Evolutionary conservation across 352 stramenopile species (phyloP), one percentile per base, ranked within the genome.

Genomic region (Lagenidium giganteum): DNA sequence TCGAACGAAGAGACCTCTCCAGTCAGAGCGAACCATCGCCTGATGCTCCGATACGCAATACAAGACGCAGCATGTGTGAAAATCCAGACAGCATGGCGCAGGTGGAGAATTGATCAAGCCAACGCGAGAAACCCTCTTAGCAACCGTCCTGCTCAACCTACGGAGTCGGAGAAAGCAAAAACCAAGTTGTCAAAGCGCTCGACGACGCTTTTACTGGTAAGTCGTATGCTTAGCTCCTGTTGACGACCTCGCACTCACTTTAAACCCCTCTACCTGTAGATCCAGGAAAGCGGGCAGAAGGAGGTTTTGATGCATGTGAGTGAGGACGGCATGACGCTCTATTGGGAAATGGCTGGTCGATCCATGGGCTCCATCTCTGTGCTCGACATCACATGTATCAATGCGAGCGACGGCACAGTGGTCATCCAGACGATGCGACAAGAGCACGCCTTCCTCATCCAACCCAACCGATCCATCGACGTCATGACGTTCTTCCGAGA

Each of bases 401-500:
- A 51, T 25, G 40, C 49, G 2, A 22, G 26, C 23, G 34, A 44
- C 18, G 49, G 49, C 36, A 31, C 22, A 9, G 43, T 57, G 17
- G 12, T 51, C 16, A 57, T 57, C n/a, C 41, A 57, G 26, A 46
- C 49, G 12, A 29, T 26, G 7, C 13, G 17, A 8, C 21, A 29
- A 25, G 23, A 36, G 7, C 20, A 30, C n/a, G 21, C 18, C 4
- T 58, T 58, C 33, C 20, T 26, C 16, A 41, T 58, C 11, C 42
- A 29, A 14, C 5, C 30, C 0, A 25, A 48, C 3, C 21, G 43
- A 34, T 31, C 42, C 3, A 47, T 20, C 24, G 28, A 40, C 4
- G 36, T 46, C 12, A 58, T 58, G 42, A 21, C 14, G 2, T 58
- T 58, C 27, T 58, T 58, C 20, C 50, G 45, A 46, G 42, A 22